Evolutionary conservation across 768 basidiomycete species (phyloP), one percentile per base, ranked within the genome.

Genomic region (Suillus subaureus): DNA sequence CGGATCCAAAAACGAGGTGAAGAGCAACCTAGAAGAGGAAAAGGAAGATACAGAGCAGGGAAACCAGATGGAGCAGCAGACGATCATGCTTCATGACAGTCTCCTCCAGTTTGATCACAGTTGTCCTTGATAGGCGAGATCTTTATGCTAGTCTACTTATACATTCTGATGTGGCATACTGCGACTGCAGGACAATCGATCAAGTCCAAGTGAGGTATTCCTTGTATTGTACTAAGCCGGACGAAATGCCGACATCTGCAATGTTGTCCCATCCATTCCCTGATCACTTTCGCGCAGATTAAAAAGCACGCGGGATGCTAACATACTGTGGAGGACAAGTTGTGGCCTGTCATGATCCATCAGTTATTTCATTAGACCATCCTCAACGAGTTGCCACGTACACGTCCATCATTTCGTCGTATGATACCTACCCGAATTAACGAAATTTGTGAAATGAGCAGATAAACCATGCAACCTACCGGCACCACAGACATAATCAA

Each of bases 1-100:
- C 15, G 61, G 60, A 11, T 33, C 47, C 12, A 63, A 66, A 16
- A 23, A 64, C 39, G 39, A 58, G 18, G 39, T 40, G 57, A 58
- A 40, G 26, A 58, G 2, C 5, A 40, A 18, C 2, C 1, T 18
- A 21, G 57, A 58, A 21, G 57, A 58, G 18, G 26, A 28, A 18
- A 40, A 6, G 57, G 33, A 58, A 12, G 26, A 58, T 3, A 26
- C n/a, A 18, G 57, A 58, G 16, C 39, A 40, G 26, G 57, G 57
- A 26, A 28, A 40, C 23, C 39, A 40, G 39, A 58, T 58, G 57
- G 16, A 58, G 16, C 57, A 6, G 57, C 57, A 58, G 57, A 58
- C 40, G 39, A 18, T 28, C 39, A 18, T 40, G 57, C 57, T 58
- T 58, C 39, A 18, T 40, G 39, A 58, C 5, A 58, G 57, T 28